A percentile compares a stretch with the other conserved stretches of the same genome.
phyloP scores from a whole-genome alignment of 2,329 filamentous ascomycete species.

The Pseudogymnoascus sp. region DNA sequence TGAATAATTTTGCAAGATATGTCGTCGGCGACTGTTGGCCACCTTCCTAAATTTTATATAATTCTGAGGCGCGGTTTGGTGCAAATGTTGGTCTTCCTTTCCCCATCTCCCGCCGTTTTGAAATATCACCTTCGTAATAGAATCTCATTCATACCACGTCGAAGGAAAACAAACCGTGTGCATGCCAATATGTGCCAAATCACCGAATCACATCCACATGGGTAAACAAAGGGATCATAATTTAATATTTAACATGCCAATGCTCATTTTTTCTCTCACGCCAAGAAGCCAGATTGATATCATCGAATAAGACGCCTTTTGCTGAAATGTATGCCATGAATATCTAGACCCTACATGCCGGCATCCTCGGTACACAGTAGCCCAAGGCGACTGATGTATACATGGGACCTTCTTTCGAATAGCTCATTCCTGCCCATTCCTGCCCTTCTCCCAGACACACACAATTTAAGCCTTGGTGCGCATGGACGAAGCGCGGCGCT shows the following conservation, averaged over 20 bases:
- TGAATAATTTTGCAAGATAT: too few species aligned
- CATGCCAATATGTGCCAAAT: not conserved
- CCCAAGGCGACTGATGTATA: not conserved
- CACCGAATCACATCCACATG: not conserved
- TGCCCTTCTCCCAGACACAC: constrained; percentile 30
- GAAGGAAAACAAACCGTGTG: not conserved
- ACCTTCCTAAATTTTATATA: too few species aligned
- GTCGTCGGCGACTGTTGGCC: too few species aligned
- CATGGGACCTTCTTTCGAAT: constrained; percentile 7
- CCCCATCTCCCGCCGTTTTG: too few species aligned
- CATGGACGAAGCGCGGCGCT: constrained; percentile 95
- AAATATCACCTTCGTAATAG: too few species aligned
- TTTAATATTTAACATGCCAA: constrained; percentile 7
- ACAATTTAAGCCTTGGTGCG: constrained; percentile 42
- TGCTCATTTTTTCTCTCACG: constrained; percentile 8
- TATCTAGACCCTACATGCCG: constrained; percentile 7
- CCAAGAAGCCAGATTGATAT: constrained; percentile 5
- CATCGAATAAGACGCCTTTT: constrained; percentile 7
- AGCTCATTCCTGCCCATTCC: constrained; percentile 39
- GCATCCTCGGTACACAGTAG: constrained; percentile 1
- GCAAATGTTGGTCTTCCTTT: too few species aligned
- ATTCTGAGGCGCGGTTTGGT: too few species aligned
- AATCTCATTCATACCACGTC: too few species aligned
- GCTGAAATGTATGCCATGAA: constrained; percentile 10
- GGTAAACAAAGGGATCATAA: constrained; percentile 5